Conservation (phyloP, 2,329 filamentous ascomycete species). For the Cladosporium sp. region DNA sequence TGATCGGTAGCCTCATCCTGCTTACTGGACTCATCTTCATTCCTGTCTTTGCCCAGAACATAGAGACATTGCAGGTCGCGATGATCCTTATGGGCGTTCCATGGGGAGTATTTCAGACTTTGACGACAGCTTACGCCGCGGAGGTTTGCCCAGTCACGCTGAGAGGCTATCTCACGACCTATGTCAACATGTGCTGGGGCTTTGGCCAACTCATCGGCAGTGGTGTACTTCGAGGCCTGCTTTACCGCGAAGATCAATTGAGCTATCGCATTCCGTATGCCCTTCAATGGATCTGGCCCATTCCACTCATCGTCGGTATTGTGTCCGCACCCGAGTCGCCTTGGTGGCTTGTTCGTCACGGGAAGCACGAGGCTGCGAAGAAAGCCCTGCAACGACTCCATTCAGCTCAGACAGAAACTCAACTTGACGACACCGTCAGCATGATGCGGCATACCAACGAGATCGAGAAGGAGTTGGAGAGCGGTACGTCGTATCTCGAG, state of each 20-base stretch:
- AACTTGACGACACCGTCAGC: conserved; percentile 33
- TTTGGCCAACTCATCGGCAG: conserved; percentile 42
- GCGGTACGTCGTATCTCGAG: conserved; percentile 39
- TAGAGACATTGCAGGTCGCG: conserved; percentile 46
- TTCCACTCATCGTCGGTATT: conserved; percentile 36
- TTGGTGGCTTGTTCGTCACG: conserved; percentile 36
- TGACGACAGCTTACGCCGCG: conserved; percentile 4
- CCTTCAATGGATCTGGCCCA: conserved; percentile 53
- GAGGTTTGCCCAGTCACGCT: conserved; percentile 11
- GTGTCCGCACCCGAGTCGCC: conserved; percentile 38
- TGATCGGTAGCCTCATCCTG: conserved; percentile 22
- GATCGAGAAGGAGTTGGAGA: conserved; percentile 33
- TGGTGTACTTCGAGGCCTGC: conserved; percentile 36
- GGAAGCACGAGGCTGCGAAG: conserved; percentile 36
- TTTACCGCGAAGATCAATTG: conserved; percentile 32
- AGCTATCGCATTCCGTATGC: conserved; percentile 46
- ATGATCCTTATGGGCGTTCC: not conserved
- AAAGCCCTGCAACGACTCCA: conserved; percentile 4
- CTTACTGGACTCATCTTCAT: conserved; percentile 53
- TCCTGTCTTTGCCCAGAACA: conserved; percentile 54
- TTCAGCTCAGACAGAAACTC: conserved; percentile 17
- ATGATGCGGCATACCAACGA: conserved; percentile 42
- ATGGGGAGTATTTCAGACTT: conserved; percentile 8
- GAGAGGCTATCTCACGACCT: conserved; percentile 38
- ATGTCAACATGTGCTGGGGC: conserved; percentile 51